Base-by-base conservation (phyloP, 1,284 basidiomycete genomes). In the Microbotryum lychnidis-dioicae region DNA sequence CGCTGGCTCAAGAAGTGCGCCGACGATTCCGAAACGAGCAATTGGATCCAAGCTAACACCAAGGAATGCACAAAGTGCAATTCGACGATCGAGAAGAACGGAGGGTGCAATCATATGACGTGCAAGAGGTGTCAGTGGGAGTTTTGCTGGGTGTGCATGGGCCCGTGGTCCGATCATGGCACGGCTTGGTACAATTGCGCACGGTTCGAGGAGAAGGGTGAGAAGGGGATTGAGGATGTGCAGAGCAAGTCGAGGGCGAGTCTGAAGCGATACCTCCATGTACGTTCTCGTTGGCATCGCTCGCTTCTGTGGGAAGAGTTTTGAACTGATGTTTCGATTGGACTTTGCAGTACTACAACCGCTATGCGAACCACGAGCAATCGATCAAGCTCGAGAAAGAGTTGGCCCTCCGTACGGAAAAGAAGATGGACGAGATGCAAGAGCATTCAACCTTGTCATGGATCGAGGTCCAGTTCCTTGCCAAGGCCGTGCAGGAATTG, bases 391-490 rank as follows among this genome's bases (percentile, higher is more conserved):
- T 98, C 48, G 93, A 96, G 27, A 79, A 89, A 21, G 91, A 97
- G 70, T 80, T 97, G 55, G 93, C 96, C 76, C 81, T 82, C 59
- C 90, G 91, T 77, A 97, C 93, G 4, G 93, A 98, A 82, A 93
- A 93, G 83, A 97, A 97, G 84, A 98, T 98, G 94, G 92, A 97
- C 77, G 90, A 96, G 77, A 94, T 98, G 87, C 94, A 97, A 78
- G 83, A 90, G 66, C 86, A 85, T 9, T 90, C 90, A 2, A 82
- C 86, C 59, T 78, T 98, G 46, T 92, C 91, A 4, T 98, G 94
- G 94, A 97, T 97, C 70, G 93, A 98, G 77, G 93, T 93, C 44
- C 94, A 97, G 76, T 98, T 98, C 77, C 91, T 97, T 79, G 91
- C 91, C 78, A 93, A 94, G 76, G 94, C 94, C 0, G 91, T 97